Evolutionary conservation across 805 yeast species (phyloP).

Genomic region (Yamadazyma ubonensis): DNA sequence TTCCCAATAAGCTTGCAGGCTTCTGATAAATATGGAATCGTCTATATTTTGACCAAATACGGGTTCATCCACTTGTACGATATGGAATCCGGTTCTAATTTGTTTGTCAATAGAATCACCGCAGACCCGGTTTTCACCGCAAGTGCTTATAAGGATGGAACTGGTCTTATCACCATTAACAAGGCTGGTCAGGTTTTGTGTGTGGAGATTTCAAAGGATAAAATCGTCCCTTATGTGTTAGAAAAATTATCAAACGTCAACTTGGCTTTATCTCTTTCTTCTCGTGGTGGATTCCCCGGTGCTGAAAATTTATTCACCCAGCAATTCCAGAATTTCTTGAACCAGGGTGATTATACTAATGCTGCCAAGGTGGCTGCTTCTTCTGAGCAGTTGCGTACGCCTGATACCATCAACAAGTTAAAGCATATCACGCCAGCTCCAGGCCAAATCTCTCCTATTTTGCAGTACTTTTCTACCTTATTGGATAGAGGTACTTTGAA

Average conservation of each 20-base stretch:
- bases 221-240: slow-evolving; percentile 85
- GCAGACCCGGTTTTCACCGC: slow-evolving; percentile 95
- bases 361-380: slow-evolving; percentile 98
- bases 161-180: slow-evolving; percentile 91
- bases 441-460: slow-evolving; percentile 90
- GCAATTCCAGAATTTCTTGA: slow-evolving; percentile 83
- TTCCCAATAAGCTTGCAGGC: slow-evolving; percentile 93
- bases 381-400: slow-evolving; percentile 88
- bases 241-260: slow-evolving; percentile 82
- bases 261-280: slow-evolving; percentile 82
- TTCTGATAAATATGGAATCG: slow-evolving; percentile 79
- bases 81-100: slow-evolving; percentile 85
- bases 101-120: slow-evolving; percentile 94
- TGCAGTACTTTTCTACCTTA: slow-evolving; percentile 87
- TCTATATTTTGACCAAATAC: slow-evolving; percentile 87
- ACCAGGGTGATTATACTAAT: slow-evolving; percentile 80
- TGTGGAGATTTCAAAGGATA: slow-evolving; percentile 81
- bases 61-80: slow-evolving; percentile 97
- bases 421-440: slow-evolving; percentile 89
- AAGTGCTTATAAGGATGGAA: slow-evolving; percentile 61
- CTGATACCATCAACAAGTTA: slow-evolving; percentile 88
- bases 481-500: slow-evolving; percentile 91
- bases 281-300: slow-evolving; percentile 96
- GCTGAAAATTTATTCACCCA: slow-evolving; percentile 90
- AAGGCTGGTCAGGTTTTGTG: slow-evolving; percentile 93